Base-by-base conservation (phyloP, 208 protist species). In the Acanthamoeba castellanii region DNA sequence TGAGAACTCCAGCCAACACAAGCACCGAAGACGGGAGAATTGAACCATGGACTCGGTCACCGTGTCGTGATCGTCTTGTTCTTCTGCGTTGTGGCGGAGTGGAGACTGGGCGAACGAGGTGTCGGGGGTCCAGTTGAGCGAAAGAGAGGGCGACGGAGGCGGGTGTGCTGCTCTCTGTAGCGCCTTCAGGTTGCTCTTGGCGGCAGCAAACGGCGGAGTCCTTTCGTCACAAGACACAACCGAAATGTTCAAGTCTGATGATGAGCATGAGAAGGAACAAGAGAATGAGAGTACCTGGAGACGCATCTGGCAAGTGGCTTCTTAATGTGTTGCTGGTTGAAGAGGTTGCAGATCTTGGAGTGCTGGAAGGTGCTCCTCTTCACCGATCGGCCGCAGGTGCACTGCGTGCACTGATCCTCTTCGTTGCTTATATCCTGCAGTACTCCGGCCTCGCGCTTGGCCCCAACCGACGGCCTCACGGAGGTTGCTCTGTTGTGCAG, bases 311-410 rank as follows among this genome's bases (percentile, higher is more conserved):
- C 32, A 47, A 74, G 66, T 22, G 42, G 8, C 34, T 42, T 88
- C 50, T 42, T 88, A 9, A 27, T 78, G 32, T 42, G 70, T 9
- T 64, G 81, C 6, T 87, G 34, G 70, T 81, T 34, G 27, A 42
- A 42, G 22, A 88, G 34, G n/a, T 55, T 45, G 81, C 81, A 88
- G 5, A 88, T 88, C 47, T 88, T 88, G 18, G 81, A 57, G 81
- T 88, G 81, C n/a, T 88, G 81, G 5, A 88, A 7, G 25, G 50
- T 30, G 81, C 81, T 88, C 30, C 81, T 27, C 30, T 27, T 55
- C 16, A 88, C 81, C 25, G 81, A 88, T 13, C 34, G 5, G 50
- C 81, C 81, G 34, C 81, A 88, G 50, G 47, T 34, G 52, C 81
- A 88, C 30, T 57, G 81, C n/a, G 81, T 88, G 81, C 76, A 76